phyloP scores from a whole-genome alignment of 2,329 filamentous ascomycete genomes.

The Exophiala dermatitidis region DNA sequence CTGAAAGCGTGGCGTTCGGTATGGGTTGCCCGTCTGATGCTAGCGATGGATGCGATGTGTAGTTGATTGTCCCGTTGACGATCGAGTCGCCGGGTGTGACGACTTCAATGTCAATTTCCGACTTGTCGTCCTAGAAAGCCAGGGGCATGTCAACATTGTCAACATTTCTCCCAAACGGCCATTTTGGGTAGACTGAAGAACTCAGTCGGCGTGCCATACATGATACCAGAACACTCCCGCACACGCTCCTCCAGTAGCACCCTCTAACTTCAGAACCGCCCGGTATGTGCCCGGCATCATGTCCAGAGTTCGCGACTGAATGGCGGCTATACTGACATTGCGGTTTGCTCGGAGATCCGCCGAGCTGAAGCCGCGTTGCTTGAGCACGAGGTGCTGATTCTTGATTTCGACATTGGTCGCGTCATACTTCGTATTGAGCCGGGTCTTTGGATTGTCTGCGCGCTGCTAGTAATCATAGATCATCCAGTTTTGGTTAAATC shows the following conservation, averaged over 20 bases:
- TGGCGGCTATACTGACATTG: slow-evolving; percentile 28
- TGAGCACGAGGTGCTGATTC: slow-evolving; percentile 26
- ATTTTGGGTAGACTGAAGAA: neutral
- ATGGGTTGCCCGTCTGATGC: slow-evolving; percentile 22
- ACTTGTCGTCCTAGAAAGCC: slow-evolving; percentile 25
- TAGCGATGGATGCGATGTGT: slow-evolving; percentile 29
- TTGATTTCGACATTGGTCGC: slow-evolving; percentile 28
- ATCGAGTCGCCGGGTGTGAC: slow-evolving; percentile 26
- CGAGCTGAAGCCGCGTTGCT: slow-evolving; percentile 26
- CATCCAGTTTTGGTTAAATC: slow-evolving; percentile 27
- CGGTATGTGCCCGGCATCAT: slow-evolving; percentile 29
- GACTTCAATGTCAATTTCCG: slow-evolving; percentile 30
- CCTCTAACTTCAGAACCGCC: slow-evolving; percentile 27
- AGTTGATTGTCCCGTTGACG: slow-evolving; percentile 28
- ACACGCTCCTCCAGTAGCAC: slow-evolving; percentile 28
- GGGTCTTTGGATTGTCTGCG: slow-evolving; percentile 24
- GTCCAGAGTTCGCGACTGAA: slow-evolving; percentile 25
- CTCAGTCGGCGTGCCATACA: slow-evolving; percentile 13
- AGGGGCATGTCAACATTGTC: neutral
- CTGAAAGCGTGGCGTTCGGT: slow-evolving; percentile 26
- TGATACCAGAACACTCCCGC: slow-evolving; percentile 31
- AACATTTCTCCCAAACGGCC: too few relatives aligned
- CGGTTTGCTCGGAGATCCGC: slow-evolving; percentile 16
- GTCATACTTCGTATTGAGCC: slow-evolving; percentile 26
- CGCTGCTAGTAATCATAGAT: slow-evolving; percentile 28